Conservation (phyloP, 495 filamentous ascomycete genomes). For the Penicillium pulvis region DNA sequence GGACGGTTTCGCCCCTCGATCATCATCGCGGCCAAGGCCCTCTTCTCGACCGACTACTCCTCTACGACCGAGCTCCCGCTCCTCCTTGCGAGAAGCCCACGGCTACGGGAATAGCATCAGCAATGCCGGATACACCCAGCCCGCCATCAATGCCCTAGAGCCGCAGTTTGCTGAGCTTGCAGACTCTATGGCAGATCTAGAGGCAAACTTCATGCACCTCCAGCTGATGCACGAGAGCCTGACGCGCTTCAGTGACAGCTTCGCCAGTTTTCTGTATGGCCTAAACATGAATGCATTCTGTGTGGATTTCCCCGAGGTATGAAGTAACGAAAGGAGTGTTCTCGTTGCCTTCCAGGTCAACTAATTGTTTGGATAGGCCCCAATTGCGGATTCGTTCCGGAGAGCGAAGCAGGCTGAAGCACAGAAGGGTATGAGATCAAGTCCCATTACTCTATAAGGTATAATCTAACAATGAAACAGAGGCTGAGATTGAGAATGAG, state of each 20-base stretch:
- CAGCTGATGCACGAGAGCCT: slow-evolving; percentile 97
- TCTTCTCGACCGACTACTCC: slow-evolving; percentile 88
- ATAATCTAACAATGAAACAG: slow-evolving; percentile 26
- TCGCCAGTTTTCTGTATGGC: slow-evolving; percentile 92
- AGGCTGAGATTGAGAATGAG: slow-evolving; percentile 38
- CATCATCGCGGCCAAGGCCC: slow-evolving; percentile 44
- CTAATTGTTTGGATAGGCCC: slow-evolving; percentile 47
- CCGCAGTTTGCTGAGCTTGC: slow-evolving; percentile 90
- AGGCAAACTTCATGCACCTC: slow-evolving; percentile 96
- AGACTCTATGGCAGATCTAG: slow-evolving; percentile 92
- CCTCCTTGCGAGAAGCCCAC: slow-evolving; percentile 75
- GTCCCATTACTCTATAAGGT: background rate
- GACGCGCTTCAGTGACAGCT: slow-evolving; percentile 92
- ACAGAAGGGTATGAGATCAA: slow-evolving; percentile 35
- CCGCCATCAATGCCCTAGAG: slow-evolving; percentile 81
- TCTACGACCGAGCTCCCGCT: slow-evolving; percentile 86
- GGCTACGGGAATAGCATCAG: slow-evolving; percentile 51
- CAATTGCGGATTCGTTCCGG: slow-evolving; percentile 71
- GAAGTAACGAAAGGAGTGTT: background rate
- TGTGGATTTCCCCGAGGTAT: slow-evolving; percentile 94
- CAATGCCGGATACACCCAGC: slow-evolving; percentile 52
- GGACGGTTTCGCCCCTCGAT: slow-evolving; percentile 37
- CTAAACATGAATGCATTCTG: slow-evolving; percentile 99
- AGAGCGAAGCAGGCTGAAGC: slow-evolving; percentile 61
- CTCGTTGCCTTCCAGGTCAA: background rate